A percentile compares a stretch with the other conserved stretches of the same genome.
phyloP scores from a whole-genome alignment of 805 yeast species.

The Nakazawaea siamensis region DNA sequence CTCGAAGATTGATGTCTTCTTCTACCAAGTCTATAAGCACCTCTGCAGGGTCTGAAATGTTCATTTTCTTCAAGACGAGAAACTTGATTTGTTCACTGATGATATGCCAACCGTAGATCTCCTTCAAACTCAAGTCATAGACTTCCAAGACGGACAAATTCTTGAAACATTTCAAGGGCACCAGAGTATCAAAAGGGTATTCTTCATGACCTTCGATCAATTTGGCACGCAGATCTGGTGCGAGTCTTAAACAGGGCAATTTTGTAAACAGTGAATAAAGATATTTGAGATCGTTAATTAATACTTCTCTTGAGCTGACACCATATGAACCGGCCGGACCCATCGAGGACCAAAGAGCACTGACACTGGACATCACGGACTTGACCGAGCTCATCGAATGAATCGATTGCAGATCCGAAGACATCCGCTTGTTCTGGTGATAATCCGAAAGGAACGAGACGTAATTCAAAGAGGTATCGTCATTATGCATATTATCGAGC shows the following conservation, averaged over 20 bases:
- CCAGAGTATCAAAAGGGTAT: slow-evolving; percentile 63
- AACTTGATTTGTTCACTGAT: slow-evolving; percentile 47
- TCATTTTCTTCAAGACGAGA: slow-evolving; percentile 43
- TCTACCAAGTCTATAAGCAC: slow-evolving; percentile 42
- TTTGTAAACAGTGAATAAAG: slow-evolving; percentile 57
- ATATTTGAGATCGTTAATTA: slow-evolving; percentile 37
- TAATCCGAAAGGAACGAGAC: slow-evolving; percentile 55
- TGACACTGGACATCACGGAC: slow-evolving; percentile 39
- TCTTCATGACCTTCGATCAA: slow-evolving; percentile 58
- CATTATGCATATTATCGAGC: slow-evolving; percentile 45
- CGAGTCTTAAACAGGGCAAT: slow-evolving; percentile 52
- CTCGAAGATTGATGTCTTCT: slow-evolving; percentile 33
- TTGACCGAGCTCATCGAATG: slow-evolving; percentile 53
- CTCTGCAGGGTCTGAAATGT: slow-evolving; percentile 44
- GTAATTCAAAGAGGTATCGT: slow-evolving; percentile 38
- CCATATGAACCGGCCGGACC: slow-evolving; percentile 20
- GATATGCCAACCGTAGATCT: slow-evolving; percentile 57
- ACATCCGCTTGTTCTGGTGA: slow-evolving; percentile 23
- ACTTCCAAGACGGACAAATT: slow-evolving; percentile 56
- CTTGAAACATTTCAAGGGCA: slow-evolving; percentile 54
- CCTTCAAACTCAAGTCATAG: slow-evolving; percentile 53
- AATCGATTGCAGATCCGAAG: slow-evolving; percentile 35
- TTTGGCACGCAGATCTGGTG: slow-evolving; percentile 51
- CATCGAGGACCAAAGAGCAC: slow-evolving; percentile 30
- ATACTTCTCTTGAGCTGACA: slow-evolving; percentile 34